Conservation (phyloP, 768 basidiomycete genomes). For the Russula emetica region DNA sequence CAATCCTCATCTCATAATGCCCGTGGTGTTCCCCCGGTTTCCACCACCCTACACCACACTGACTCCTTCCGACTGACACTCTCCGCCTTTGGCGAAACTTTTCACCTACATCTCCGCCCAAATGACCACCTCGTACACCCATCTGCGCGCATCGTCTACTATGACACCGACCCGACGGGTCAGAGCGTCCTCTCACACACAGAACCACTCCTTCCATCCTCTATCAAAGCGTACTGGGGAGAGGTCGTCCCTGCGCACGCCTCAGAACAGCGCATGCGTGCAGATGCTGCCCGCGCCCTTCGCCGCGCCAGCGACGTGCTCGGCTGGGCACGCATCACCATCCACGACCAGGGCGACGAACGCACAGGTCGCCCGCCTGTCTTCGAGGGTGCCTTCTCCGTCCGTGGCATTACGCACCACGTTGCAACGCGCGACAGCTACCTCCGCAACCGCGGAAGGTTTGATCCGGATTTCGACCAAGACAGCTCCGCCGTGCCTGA, state of each 20-base stretch:
- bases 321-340: conserved; percentile 77
- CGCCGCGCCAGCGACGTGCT: conserved; percentile 44
- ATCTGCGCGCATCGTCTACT: conserved; percentile 67
- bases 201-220: conserved; percentile 57
- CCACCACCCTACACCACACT: conserved; percentile 54
- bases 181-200: conserved; percentile 47
- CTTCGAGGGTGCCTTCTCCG: conserved; percentile 75
- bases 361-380: conserved; percentile 46
- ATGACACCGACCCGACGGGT: conserved; percentile 49
- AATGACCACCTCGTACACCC: conserved; percentile 78
- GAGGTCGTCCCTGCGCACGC: conserved; percentile 62
- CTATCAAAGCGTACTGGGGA: conserved; percentile 67
- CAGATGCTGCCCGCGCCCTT: conserved; percentile 56
- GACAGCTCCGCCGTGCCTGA: conserved; percentile 38
- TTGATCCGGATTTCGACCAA: conserved; percentile 42
- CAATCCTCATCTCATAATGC: not conserved
- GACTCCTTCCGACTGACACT: conserved; percentile 70
- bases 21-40: conserved; percentile 34
- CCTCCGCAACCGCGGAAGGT: conserved; percentile 51
- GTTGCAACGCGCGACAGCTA: conserved; percentile 69
- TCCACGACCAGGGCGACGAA: conserved; percentile 57
- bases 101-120: conserved; percentile 70
- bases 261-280: conserved; percentile 52
- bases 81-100: conserved; percentile 59
- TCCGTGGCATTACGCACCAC: conserved; percentile 63